Conservation (phyloP, 2,329 filamentous ascomycete genomes). For the Colletotrichum cuscutae region DNA sequence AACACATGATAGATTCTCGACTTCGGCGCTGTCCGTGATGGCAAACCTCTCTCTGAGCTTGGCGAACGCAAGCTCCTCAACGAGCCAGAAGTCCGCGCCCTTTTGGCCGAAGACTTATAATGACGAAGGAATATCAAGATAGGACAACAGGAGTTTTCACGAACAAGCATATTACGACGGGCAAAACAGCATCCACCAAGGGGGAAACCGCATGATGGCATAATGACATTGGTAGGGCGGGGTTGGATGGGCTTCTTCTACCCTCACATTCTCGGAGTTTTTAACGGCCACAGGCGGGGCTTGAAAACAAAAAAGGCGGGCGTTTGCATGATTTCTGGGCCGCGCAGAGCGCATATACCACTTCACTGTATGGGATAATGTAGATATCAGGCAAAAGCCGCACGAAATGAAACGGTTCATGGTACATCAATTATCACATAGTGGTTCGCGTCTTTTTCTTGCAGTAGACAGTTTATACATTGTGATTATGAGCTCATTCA, state of each 20-base stretch:
- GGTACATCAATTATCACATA: neutral
- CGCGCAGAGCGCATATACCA: slow-evolving; percentile 33
- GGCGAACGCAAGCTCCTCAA: slow-evolving; percentile 81
- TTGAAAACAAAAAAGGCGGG: slow-evolving; percentile 20
- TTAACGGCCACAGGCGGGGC: slow-evolving; percentile 6
- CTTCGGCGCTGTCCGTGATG: slow-evolving; percentile 93
- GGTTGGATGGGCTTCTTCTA: slow-evolving; percentile 21
- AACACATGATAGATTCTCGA: slow-evolving; percentile 80
- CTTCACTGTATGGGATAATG: slow-evolving; percentile 31
- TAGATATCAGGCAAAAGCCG: slow-evolving; percentile 22
- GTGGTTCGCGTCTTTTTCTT: neutral
- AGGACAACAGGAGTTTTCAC: slow-evolving; percentile 25
- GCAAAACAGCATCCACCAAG: slow-evolving; percentile 25
- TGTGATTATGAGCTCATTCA: neutral
- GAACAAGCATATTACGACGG: slow-evolving; percentile 24
- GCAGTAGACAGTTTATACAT: neutral
- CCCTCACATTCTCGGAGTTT: slow-evolving; percentile 28
- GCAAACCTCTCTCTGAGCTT: slow-evolving; percentile 79
- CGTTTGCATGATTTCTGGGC: slow-evolving; percentile 6
- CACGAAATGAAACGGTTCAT: slow-evolving; percentile 4
- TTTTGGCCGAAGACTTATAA: slow-evolving; percentile 56
- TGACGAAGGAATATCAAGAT: slow-evolving; percentile 4
- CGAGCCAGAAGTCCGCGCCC: slow-evolving; percentile 61
- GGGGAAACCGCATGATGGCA: slow-evolving; percentile 18
- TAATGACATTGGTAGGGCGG: slow-evolving; percentile 25